Evolutionary conservation across 2,329 filamentous ascomycete species (phyloP).

Genomic region (Pseudogymnoascus sp.): DNA sequence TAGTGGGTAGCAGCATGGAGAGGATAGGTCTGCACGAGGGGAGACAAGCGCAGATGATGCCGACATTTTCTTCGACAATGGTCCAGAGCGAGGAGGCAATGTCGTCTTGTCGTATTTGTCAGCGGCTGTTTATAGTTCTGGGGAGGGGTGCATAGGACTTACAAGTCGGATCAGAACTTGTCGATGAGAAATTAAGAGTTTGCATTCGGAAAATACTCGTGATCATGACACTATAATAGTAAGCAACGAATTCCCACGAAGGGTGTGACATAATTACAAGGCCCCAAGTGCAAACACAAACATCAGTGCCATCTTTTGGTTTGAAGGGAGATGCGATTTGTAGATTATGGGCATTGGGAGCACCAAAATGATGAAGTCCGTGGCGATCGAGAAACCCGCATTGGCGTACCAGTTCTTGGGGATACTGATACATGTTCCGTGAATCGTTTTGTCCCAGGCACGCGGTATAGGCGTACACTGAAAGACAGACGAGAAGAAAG

Average conservation of each 20-base stretch:
- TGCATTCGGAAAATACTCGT: conserved; percentile 29
- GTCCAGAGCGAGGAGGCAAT: conserved; percentile 31
- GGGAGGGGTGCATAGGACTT: not conserved
- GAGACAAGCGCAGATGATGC: conserved; percentile 34
- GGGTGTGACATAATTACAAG: conserved; percentile 25
- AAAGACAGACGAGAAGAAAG: conserved; percentile 39
- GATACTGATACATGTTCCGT: conserved; percentile 39
- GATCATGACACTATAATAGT: conserved; percentile 22
- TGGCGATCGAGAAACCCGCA: conserved; percentile 31
- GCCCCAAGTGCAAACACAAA: conserved; percentile 31
- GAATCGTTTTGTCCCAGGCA: conserved; percentile 38
- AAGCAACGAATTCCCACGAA: not conserved
- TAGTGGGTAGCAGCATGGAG: conserved; percentile 17
- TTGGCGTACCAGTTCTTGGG: conserved; percentile 44
- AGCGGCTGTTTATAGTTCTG: not conserved
- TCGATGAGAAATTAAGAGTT: conserved; percentile 24
- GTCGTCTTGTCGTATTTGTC: conserved; percentile 17
- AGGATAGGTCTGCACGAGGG: conserved; percentile 32
- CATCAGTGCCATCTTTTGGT: conserved; percentile 42
- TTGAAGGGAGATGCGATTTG: conserved; percentile 23
- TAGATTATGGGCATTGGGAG: conserved; percentile 30
- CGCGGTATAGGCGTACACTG: conserved; percentile 43
- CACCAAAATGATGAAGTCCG: conserved; percentile 30
- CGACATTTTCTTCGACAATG: conserved; percentile 31
- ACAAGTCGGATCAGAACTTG: conserved; percentile 18